A percentile compares a stretch with the other conserved stretches of the same genome.
Evolutionary conservation across 192 early-diverging fungal genomes (phyloP).

Genomic region (Coemansia sp.): DNA sequence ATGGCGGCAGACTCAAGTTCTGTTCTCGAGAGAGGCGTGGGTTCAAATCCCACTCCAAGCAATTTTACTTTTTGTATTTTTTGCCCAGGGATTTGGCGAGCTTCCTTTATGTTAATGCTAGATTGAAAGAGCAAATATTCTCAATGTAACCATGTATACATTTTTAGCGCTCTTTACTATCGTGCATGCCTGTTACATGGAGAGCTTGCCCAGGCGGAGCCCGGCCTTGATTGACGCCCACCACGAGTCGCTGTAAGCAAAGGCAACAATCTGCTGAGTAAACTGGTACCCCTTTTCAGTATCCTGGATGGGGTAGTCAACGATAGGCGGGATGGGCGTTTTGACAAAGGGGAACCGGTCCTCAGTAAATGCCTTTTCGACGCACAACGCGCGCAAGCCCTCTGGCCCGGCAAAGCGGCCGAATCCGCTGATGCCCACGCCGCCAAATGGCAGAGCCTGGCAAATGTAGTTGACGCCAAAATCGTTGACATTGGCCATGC

Average conservation of each 20-base stretch:
- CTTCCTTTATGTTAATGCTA: too few relatives aligned
- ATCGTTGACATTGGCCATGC: slow-evolving; percentile 88
- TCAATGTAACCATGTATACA: too few relatives aligned
- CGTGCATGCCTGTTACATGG: slow-evolving; percentile 41
- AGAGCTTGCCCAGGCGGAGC: slow-evolving; percentile 58
- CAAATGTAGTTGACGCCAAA: slow-evolving; percentile 86
- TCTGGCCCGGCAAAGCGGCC: slow-evolving; percentile 77
- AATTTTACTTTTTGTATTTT: too few relatives aligned
- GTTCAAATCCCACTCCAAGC: neutral
- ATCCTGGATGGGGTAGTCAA: slow-evolving; percentile 76
- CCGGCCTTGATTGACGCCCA: slow-evolving; percentile 58
- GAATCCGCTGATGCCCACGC: slow-evolving; percentile 78
- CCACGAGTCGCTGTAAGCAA: slow-evolving; percentile 57
- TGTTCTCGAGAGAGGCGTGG: neutral
- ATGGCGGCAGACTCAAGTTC: neutral
- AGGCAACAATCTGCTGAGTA: slow-evolving; percentile 60
- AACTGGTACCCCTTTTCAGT: slow-evolving; percentile 59
- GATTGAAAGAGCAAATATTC: too few relatives aligned
- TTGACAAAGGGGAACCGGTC: slow-evolving; percentile 74
- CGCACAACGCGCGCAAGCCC: slow-evolving; percentile 72
- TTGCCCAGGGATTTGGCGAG: too few relatives aligned
- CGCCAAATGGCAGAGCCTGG: slow-evolving; percentile 82
- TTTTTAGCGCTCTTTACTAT: too few relatives aligned
- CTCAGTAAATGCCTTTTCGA: slow-evolving; percentile 70
- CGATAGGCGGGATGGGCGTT: slow-evolving; percentile 72